Percentiles rank a stretch among this genome's conserved stretches.
Evolutionary conservation across 2,329 filamentous ascomycete species (phyloP).

Genomic region (Fusarium sp.): DNA sequence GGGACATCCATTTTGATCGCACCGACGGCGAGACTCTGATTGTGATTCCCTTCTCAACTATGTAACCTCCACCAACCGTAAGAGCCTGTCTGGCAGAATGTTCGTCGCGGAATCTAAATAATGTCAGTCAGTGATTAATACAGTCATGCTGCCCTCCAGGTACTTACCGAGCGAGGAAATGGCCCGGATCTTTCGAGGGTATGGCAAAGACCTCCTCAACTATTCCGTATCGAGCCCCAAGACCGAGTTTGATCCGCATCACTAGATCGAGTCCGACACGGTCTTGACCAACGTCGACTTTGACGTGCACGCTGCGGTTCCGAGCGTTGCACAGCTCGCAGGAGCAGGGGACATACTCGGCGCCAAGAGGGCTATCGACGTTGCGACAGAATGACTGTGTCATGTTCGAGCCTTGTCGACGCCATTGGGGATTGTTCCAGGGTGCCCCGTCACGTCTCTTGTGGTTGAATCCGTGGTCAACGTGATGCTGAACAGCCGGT

Average conservation of each 20-base stretch:
- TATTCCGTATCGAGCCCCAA: constrained; percentile 44
- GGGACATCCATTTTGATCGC: constrained; percentile 49
- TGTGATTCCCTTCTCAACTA: constrained; percentile 44
- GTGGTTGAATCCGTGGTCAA: constrained; percentile 6
- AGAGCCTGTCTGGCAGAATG: constrained; percentile 45
- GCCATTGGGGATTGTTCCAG: constrained; percentile 32
- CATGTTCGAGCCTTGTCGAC: constrained; percentile 24
- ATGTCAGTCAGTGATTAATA: not conserved
- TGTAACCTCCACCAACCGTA: constrained; percentile 27
- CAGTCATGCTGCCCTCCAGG: not conserved
- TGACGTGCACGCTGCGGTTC: constrained; percentile 49
- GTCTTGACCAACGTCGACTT: constrained; percentile 12
- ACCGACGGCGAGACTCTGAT: constrained; percentile 44
- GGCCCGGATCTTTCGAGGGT: constrained; percentile 11
- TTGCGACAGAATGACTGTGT: constrained; percentile 40
- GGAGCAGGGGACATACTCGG: constrained; percentile 46
- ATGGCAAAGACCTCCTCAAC: constrained; percentile 47
- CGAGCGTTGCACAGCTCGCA: constrained; percentile 45
- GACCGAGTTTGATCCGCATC: constrained; percentile 46
- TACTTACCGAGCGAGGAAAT: constrained; percentile 48
- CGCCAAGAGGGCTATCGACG: constrained; percentile 11
- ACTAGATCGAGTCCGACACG: constrained; percentile 37
- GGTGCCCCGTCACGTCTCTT: constrained; percentile 26
- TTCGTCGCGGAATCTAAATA: constrained; percentile 43
- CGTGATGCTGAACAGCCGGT: constrained; percentile 19